A percentile compares a stretch with the other conserved stretches of the same genome.
Evolutionary conservation across 2,329 filamentous ascomycete genomes (phyloP).

Genomic region (Phoma herbarum): DNA sequence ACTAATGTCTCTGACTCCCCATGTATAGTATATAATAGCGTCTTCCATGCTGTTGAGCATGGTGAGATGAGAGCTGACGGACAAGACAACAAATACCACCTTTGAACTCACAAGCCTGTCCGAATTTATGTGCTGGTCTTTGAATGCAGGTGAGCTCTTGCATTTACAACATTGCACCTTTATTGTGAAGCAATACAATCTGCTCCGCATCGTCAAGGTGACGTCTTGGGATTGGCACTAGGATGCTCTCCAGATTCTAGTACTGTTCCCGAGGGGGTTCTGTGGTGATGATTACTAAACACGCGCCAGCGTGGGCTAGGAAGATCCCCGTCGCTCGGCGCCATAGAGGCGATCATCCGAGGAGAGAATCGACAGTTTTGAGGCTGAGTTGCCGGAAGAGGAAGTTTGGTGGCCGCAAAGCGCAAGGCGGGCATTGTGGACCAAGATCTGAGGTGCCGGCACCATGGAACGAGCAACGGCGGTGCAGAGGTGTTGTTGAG

Average conservation of each 20-base stretch:
- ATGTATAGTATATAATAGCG: conserved; percentile 9
- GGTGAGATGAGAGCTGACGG: too few relatives aligned
- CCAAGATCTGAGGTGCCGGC: conserved; percentile 13
- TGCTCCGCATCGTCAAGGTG: too few relatives aligned
- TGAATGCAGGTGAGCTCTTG: too few relatives aligned
- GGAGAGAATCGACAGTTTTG: conserved; percentile 32
- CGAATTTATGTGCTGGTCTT: too few relatives aligned
- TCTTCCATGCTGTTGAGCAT: too few relatives aligned
- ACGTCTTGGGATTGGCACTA: too few relatives aligned
- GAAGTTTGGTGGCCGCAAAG: conserved; percentile 27
- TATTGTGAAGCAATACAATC: too few relatives aligned
- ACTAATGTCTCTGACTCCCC: conserved; percentile 20
- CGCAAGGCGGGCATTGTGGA: conserved; percentile 5
- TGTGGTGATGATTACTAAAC: neutral
- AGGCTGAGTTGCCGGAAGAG: conserved; percentile 27
- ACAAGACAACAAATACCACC: too few relatives aligned
- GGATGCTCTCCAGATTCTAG: too few relatives aligned
- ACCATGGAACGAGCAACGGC: conserved; percentile 9
- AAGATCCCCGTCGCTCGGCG: conserved; percentile 18
- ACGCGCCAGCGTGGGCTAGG: neutral
- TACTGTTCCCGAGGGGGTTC: too few relatives aligned
- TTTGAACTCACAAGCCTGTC: too few relatives aligned
- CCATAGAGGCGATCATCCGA: conserved; percentile 40
- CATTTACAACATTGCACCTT: too few relatives aligned
- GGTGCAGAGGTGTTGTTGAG: neutral